A percentile compares a stretch with the other conserved stretches of the same genome.
Conservation (phyloP, 495 filamentous ascomycete species). For the Hyaloscypha finlandica region DNA sequence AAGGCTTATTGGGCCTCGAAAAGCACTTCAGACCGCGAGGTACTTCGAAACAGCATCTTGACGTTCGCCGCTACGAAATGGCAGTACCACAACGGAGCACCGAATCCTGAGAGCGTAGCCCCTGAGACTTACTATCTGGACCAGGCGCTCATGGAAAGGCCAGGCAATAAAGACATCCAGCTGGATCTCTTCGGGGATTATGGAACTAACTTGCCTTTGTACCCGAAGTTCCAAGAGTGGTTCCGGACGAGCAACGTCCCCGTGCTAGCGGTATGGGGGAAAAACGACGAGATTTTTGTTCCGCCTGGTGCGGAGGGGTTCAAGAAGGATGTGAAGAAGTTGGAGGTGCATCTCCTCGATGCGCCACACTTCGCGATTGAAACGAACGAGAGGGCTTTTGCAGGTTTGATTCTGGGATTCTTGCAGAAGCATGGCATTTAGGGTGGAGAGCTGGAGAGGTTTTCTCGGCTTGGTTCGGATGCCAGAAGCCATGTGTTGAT, state of each 20-base stretch:
- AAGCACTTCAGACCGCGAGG: conserved; percentile 41
- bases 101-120: conserved; percentile 38
- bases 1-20: conserved; percentile 49
- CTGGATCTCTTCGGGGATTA: conserved; percentile 58
- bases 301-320: conserved; percentile 59
- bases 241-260: conserved; percentile 54
- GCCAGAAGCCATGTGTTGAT: too few species aligned
- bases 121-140: conserved; percentile 56
- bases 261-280: conserved; percentile 62
- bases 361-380: conserved; percentile 66
- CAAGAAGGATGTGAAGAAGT: conserved; percentile 51
- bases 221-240: conserved; percentile 56
- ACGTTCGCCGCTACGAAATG: conserved; percentile 48
- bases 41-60: conserved; percentile 41
- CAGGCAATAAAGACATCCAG: conserved; percentile 56
- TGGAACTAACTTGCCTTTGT: conserved; percentile 46
- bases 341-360: conserved; percentile 56
- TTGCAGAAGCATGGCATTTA: conserved; percentile 37
- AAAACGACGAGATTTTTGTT: conserved; percentile 59
- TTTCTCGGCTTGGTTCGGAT: background rate
- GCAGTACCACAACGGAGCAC: conserved; percentile 54
- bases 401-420: conserved; percentile 48
- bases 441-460: background rate
- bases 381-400: conserved; percentile 53
- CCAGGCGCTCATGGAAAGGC: conserved; percentile 46